Conservation (phyloP, 163 green algal species). For the Coccomyxa subellipsoidea region DNA sequence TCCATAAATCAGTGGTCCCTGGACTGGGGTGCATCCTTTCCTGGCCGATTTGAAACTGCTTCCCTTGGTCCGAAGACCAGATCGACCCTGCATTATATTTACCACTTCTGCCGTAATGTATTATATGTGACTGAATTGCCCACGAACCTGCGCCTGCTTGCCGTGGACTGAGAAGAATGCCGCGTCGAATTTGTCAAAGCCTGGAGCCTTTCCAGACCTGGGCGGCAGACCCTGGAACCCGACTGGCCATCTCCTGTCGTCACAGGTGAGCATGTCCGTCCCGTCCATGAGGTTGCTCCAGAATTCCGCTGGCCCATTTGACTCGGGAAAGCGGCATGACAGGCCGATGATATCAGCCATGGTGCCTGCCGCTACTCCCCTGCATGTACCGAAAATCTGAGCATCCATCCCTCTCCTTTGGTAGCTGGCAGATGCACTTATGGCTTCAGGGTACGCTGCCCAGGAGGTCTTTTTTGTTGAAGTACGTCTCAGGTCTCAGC, state of each 20-base stretch:
- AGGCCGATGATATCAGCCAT: conserved; percentile 56
- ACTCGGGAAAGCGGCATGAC: conserved; percentile 37
- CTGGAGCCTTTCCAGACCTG: not conserved
- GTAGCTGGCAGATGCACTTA: not conserved
- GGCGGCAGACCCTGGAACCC: not conserved
- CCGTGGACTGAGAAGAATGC: conserved; percentile 18
- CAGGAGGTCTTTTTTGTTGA: not conserved
- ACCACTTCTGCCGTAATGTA: too few species aligned
- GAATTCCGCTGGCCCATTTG: not conserved
- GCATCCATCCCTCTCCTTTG: not conserved
- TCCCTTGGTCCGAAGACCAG: too few species aligned
- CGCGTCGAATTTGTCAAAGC: conserved; percentile 8
- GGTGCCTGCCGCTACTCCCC: not conserved
- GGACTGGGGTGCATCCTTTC: too few species aligned
- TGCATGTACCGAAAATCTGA: not conserved
- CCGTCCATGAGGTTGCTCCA: conserved; percentile 7
- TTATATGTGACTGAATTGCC: too few species aligned
- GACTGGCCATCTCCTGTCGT: not conserved
- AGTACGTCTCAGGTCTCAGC: not conserved
- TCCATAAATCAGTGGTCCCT: too few species aligned
- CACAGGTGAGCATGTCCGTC: conserved; percentile 6
- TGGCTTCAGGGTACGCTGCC: not conserved
- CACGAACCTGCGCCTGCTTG: conserved; percentile 11
- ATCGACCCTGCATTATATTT: too few species aligned
- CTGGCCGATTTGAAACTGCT: too few species aligned